phyloP scores from a whole-genome alignment of 2,329 filamentous ascomycete genomes.

The Westerdykella sp. region DNA sequence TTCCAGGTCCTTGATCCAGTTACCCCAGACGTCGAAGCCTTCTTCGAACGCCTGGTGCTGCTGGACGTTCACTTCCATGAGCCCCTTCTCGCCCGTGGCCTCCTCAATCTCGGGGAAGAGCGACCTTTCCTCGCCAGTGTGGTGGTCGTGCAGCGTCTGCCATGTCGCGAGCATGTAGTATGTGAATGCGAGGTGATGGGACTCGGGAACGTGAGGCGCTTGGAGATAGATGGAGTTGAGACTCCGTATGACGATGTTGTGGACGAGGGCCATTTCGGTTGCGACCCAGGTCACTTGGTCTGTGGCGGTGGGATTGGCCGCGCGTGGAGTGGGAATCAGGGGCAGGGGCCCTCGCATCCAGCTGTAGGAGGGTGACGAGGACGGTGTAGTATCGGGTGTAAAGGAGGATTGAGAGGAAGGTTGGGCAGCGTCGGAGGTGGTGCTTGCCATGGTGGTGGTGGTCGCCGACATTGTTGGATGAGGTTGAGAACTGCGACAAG shows the following conservation, averaged over 20 bases:
- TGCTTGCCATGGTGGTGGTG: background rate
- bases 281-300: slow-evolving; percentile 55
- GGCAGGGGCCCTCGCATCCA: slow-evolving; percentile 12
- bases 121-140: slow-evolving; percentile 54
- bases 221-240: slow-evolving; percentile 60
- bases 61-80: slow-evolving; percentile 49
- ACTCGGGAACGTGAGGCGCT: slow-evolving; percentile 44
- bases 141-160: slow-evolving; percentile 55
- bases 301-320: slow-evolving; percentile 12
- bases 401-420: too few species aligned
- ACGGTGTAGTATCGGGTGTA: too few species aligned
- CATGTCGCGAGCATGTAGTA: slow-evolving; percentile 54
- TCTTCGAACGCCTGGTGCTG: slow-evolving; percentile 52
- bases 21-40: slow-evolving; percentile 34
- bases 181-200: slow-evolving; percentile 53
- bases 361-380: background rate
- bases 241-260: slow-evolving; percentile 58
- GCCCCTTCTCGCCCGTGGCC: slow-evolving; percentile 45
- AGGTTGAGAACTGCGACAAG: too few species aligned
- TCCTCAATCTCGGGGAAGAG: slow-evolving; percentile 53
- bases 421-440: background rate
- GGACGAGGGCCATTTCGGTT: slow-evolving; percentile 56
- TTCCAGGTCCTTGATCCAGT: too few species aligned
- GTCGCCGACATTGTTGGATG: slow-evolving; percentile 3
- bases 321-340: slow-evolving; percentile 9